phyloP scores from a whole-genome alignment of 1,284 basidiomycete genomes.

The Sphagnurus paluster region DNA sequence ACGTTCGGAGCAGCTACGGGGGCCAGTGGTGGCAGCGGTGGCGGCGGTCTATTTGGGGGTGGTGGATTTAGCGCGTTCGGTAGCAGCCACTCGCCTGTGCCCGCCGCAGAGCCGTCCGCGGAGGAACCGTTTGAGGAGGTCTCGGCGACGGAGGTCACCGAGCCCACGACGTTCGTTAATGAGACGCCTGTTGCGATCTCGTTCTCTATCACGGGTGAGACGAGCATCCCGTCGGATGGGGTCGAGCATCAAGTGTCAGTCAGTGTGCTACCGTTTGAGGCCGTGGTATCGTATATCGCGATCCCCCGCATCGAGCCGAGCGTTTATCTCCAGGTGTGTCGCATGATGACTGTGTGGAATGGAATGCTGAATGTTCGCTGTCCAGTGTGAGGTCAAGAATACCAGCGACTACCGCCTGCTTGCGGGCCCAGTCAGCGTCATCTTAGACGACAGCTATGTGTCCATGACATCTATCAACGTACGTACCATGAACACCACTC shows the following conservation, averaged over 20 bases:
- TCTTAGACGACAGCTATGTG: conserved; percentile 50
- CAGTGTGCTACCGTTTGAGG: conserved; percentile 46
- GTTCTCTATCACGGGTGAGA: conserved; percentile 47
- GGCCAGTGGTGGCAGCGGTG: too few species aligned
- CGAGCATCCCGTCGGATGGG: conserved; percentile 53
- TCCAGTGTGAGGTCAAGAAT: conserved; percentile 49
- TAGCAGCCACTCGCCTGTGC: too few species aligned
- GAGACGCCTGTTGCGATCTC: conserved; percentile 51
- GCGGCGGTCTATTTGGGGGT: too few species aligned
- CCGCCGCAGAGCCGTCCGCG: too few species aligned
- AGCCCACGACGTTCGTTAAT: conserved; percentile 42
- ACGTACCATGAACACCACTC: conserved; percentile 7
- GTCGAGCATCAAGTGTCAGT: conserved; percentile 54
- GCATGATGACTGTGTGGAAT: background rate
- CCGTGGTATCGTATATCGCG: conserved; percentile 46
- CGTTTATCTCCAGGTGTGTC: conserved; percentile 46
- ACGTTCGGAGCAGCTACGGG: too few species aligned
- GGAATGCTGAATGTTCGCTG: too few species aligned
- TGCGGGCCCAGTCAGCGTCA: conserved; percentile 50
- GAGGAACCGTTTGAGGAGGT: conserved; percentile 30
- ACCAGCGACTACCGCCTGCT: conserved; percentile 52
- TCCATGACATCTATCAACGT: conserved; percentile 48
- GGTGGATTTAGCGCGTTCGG: too few species aligned
- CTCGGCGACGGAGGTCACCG: conserved; percentile 22
- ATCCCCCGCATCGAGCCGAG: conserved; percentile 47